Percentiles rank a stretch among this genome's conserved stretches.
Conservation (phyloP, 2,329 filamentous ascomycete genomes). For the Alternaria arbusti region DNA sequence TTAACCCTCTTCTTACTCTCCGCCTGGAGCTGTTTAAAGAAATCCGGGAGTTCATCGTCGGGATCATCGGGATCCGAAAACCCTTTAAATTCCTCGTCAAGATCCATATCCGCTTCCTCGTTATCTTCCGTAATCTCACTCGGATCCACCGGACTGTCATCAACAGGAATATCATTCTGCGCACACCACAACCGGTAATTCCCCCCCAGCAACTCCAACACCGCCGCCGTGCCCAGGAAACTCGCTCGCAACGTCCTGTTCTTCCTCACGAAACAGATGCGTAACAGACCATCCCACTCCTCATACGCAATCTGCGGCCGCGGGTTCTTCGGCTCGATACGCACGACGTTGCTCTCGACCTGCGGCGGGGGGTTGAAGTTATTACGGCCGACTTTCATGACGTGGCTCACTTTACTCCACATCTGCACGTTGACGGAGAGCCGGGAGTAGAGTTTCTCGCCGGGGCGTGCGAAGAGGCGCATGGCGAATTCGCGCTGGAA, state of each 20-base stretch:
- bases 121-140: conserved; percentile 44
- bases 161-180: conserved; percentile 79
- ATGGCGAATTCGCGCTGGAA: conserved; percentile 95
- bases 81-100: conserved; percentile 56
- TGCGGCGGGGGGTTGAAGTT: conserved; percentile 96
- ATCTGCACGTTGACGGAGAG: conserved; percentile 93
- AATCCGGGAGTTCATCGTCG: conserved; percentile 77
- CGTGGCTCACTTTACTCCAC: conserved; percentile 74
- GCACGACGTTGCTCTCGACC: conserved; percentile 89
- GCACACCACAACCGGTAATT: conserved; percentile 94
- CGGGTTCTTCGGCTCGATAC: conserved; percentile 85
- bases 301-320: conserved; percentile 89
- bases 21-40: conserved; percentile 73
- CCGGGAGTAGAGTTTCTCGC: conserved; percentile 88
- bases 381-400: conserved; percentile 94
- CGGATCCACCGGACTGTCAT: conserved; percentile 60
- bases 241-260: conserved; percentile 87
- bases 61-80: conserved; percentile 63
- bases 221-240: conserved; percentile 80
- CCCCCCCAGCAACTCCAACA: conserved; percentile 80
- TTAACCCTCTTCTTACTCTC: conserved; percentile 49
- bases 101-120: conserved; percentile 57
- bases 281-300: conserved; percentile 90
- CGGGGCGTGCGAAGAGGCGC: conserved; percentile 84
- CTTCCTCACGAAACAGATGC: conserved; percentile 83